Conservation (phyloP, 208 protist genomes). For the Perkinsela sp. region DNA sequence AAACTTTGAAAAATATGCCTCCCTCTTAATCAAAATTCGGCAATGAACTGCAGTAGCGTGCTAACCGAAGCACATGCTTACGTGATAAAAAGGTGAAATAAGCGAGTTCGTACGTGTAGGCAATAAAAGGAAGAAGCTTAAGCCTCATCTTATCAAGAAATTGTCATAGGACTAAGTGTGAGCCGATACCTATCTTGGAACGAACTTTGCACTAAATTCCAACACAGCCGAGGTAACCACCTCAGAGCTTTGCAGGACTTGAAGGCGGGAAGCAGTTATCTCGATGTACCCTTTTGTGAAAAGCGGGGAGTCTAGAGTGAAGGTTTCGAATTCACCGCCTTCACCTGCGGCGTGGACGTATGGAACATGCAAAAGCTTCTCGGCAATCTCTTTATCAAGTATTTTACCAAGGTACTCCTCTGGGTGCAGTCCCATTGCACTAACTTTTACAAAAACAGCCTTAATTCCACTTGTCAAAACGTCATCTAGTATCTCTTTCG, state of each 20-base stretch:
- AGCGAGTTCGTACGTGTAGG: too few relatives aligned
- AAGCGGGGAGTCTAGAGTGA: constrained; percentile 87
- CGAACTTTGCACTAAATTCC: not conserved
- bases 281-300: constrained; percentile 15
- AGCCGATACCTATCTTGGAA: too few relatives aligned
- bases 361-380: constrained; percentile 15
- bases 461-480: constrained; percentile 35
- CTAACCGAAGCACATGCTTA: too few relatives aligned
- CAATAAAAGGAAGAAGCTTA: too few relatives aligned
- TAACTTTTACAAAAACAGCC: constrained; percentile 81
- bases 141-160: too few relatives aligned
- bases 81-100: too few relatives aligned
- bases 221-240: not conserved
- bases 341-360: constrained; percentile 87
- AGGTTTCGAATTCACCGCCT: constrained; percentile 96
- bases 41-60: too few relatives aligned
- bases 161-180: too few relatives aligned
- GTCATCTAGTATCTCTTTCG: constrained; percentile 72
- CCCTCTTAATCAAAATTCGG: too few relatives aligned
- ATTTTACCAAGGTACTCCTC: constrained; percentile 52
- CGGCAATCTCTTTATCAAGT: constrained; percentile 26
- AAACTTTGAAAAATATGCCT: too few relatives aligned
- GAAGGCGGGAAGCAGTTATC: not conserved
- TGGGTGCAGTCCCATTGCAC: constrained; percentile 64
- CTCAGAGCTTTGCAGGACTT: not conserved